Percentiles rank a stretch among this genome's conserved stretches.
phyloP scores from a whole-genome alignment of 2,329 filamentous ascomycete genomes.

The Fusarium compactum region DNA sequence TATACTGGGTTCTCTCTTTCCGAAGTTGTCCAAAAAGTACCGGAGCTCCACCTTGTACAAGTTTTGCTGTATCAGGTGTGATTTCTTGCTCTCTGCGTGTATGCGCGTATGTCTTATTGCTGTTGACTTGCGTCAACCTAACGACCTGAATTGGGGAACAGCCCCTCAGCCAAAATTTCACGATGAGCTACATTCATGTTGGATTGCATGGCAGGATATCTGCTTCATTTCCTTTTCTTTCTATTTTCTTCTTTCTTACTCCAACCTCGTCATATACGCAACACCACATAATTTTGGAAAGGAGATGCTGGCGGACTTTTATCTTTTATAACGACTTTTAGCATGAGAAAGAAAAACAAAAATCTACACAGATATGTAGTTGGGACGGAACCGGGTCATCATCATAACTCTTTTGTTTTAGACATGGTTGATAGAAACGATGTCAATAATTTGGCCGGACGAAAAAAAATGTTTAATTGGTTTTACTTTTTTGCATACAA shows the following conservation, averaged over 20 bases:
- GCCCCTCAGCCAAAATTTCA: slow-evolving; percentile 15
- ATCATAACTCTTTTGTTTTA: slow-evolving; percentile 26
- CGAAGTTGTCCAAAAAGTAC: slow-evolving; percentile 9
- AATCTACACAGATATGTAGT: slow-evolving; percentile 46
- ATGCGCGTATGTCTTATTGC: slow-evolving; percentile 12
- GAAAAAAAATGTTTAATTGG: slow-evolving; percentile 40
- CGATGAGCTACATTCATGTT: slow-evolving; percentile 23
- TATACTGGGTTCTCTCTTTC: slow-evolving; percentile 11
- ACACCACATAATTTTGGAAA: slow-evolving; percentile 33
- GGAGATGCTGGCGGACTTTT: slow-evolving; percentile 24
- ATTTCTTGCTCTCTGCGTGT: slow-evolving; percentile 4
- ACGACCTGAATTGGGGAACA: slow-evolving; percentile 10
- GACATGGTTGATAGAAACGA: slow-evolving; percentile 43
- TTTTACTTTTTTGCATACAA: slow-evolving; percentile 32
- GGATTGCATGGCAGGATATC: slow-evolving; percentile 16
- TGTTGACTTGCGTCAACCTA: slow-evolving; percentile 12
- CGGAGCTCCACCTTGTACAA: slow-evolving; percentile 21
- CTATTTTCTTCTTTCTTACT: slow-evolving; percentile 15
- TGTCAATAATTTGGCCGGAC: slow-evolving; percentile 44
- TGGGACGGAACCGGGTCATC: slow-evolving; percentile 24
- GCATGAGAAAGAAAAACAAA: slow-evolving; percentile 44
- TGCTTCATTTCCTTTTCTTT: slow-evolving; percentile 2
- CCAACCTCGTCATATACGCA: slow-evolving; percentile 21
- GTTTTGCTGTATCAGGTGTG: slow-evolving; percentile 2
- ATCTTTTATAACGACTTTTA: slow-evolving; percentile 45